Evolutionary conservation across 768 basidiomycete species (phyloP).

Genomic region (Serendipita sp.): DNA sequence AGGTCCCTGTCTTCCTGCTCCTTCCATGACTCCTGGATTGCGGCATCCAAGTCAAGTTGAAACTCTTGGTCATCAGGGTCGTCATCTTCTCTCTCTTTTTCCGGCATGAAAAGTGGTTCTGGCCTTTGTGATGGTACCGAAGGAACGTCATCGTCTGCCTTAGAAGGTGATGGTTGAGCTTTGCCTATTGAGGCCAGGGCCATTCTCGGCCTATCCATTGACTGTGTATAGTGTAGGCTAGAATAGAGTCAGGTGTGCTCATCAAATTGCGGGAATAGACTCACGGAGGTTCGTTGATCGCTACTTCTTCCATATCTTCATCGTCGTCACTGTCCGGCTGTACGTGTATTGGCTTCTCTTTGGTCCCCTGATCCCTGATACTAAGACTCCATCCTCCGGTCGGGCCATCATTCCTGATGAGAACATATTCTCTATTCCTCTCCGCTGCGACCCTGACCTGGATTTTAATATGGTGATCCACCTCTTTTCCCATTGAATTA

Average conservation of each 20-base stretch:
- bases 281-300: slow-evolving; percentile 30
- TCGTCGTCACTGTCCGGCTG: slow-evolving; percentile 43
- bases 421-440: slow-evolving; percentile 84
- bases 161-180: slow-evolving; percentile 21
- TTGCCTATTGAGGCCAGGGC: slow-evolving; percentile 43
- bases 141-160: not conserved
- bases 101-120: slow-evolving; percentile 38
- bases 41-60: slow-evolving; percentile 42
- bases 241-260: not conserved
- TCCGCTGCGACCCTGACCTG: slow-evolving; percentile 92
- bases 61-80: slow-evolving; percentile 25
- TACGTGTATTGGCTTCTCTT: slow-evolving; percentile 71
- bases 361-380: slow-evolving; percentile 72
- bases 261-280: slow-evolving; percentile 13
- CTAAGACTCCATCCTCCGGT: slow-evolving; percentile 92
- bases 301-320: slow-evolving; percentile 69
- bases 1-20: slow-evolving; percentile 19
- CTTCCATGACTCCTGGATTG: slow-evolving; percentile 46
- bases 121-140: slow-evolving; percentile 14
- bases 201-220: slow-evolving; percentile 30
- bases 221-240: not conserved
- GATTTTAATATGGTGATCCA: slow-evolving; percentile 48
- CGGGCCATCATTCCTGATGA: slow-evolving; percentile 77
- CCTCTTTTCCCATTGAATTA: slow-evolving; percentile 76
- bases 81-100: slow-evolving; percentile 22